phyloP scores from a whole-genome alignment of 1,284 basidiomycete species.

The Golubevia sp. region DNA sequence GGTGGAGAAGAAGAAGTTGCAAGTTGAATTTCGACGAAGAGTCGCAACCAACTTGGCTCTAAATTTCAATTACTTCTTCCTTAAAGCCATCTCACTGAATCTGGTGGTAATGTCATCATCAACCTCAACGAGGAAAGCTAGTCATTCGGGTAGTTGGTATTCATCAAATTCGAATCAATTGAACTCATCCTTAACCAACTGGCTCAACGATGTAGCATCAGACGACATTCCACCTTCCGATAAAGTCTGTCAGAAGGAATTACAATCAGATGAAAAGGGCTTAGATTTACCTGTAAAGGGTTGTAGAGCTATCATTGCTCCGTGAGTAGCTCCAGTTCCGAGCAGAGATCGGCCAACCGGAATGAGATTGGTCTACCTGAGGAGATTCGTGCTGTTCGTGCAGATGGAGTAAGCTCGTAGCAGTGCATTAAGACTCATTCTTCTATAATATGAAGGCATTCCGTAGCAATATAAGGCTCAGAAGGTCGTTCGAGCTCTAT shows the following conservation, averaged over 20 bases:
- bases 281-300: conserved; percentile 72
- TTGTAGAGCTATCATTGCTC: conserved; percentile 93
- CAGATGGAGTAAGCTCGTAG: no score
- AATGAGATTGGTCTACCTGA: no score
- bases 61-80: neutral
- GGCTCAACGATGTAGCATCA: conserved; percentile 15
- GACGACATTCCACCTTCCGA: conserved; percentile 9
- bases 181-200: conserved; percentile 13
- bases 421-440: neutral
- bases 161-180: conserved; percentile 17
- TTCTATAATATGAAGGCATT: neutral
- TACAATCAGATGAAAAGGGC: no score
- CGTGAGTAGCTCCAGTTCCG: conserved; percentile 67
- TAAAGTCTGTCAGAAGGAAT: conserved; percentile 11
- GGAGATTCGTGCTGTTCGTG: no score
- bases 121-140: conserved; percentile 12
- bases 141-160: conserved; percentile 52
- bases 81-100: neutral
- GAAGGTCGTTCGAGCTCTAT: conserved; percentile 12
- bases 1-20: no score
- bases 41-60: neutral
- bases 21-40: no score
- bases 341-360: no score
- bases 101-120: neutral
- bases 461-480: neutral